Base-by-base conservation (phyloP, 2,329 filamentous ascomycete genomes). In the Diplodia sapinea region DNA sequence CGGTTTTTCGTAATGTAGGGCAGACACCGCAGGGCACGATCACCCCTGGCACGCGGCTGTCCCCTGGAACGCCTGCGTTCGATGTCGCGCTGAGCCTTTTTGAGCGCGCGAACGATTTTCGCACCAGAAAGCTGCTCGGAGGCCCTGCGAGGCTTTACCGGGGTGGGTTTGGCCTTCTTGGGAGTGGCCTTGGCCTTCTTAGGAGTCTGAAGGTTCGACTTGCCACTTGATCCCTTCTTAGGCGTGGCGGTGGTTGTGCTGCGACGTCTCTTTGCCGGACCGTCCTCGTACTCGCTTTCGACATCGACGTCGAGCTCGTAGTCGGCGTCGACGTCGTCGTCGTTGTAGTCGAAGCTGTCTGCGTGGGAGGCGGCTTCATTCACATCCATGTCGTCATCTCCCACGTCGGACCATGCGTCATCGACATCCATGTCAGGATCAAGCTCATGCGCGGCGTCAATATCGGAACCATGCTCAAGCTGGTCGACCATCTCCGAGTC, bases 231-330 rank as follows among this genome's bases (percentile, higher is more conserved):
- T 5, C n/a, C 13, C 26, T 50, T 62, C 20, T 62, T 62, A 3
- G 40, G 40, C 40, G 6, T 9, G 12, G 40, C 5, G 2, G 57
- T 7, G 4, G 50, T 52, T 6, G n/a, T 17, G 7, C 12, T 63
- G 29, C 59, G 59, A n/a, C 59, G 59, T 8, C 31, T 51, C 12
- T 20, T 52, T 0, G 31, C 6, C 1, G 43, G 31, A 3, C 47
- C 17, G 2, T 51, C 59, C 12, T 63, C 59, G 47, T 63, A 51
- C 12, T 63, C 59, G 40, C 59, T 63, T 9, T 63, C 59, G 12
- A 5, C 57, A 20, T 36, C 47, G 38, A 63, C 17, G 17, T 70
- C 33, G 17, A 69, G 29, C 62, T 68, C 23, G 63, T 66, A 49
- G 6, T 63, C 59, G 1, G 5, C 47, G 13, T 63, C 59, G 1